These are phyloP conservation scores for Barnettozyma botsteinii DNA, from an alignment of 805 yeast genomes.

Conservation along the genomic window DNA sequence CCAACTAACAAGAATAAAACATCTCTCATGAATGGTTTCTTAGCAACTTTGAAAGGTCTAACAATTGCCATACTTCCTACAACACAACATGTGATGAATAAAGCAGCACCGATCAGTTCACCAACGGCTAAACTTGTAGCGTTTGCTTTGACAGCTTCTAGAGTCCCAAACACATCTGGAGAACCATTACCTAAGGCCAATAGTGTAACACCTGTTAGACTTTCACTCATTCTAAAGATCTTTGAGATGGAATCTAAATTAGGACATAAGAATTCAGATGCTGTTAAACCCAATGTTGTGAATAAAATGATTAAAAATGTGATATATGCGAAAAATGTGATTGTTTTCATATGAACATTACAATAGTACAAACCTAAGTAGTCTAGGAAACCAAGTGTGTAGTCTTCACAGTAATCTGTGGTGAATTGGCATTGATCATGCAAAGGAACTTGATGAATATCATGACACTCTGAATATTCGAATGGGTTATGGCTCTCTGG, in stretches of 20 bases:
- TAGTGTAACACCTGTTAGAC: constrained; percentile 80
- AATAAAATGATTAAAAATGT: constrained; percentile 39
- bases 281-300: constrained; percentile 68
- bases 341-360: constrained; percentile 4
- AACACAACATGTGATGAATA: constrained; percentile 78
- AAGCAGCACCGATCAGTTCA: constrained; percentile 87
- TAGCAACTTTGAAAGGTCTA: constrained; percentile 58
- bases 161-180: constrained; percentile 84
- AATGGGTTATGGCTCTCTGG: not conserved
- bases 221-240: constrained; percentile 61
- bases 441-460: constrained; percentile 11
- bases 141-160: constrained; percentile 68
- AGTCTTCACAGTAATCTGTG: constrained; percentile 18
- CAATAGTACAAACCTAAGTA: constrained; percentile 23
- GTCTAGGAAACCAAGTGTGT: constrained; percentile 23
- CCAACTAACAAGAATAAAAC: constrained; percentile 54
- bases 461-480: constrained; percentile 16
- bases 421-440: constrained; percentile 19
- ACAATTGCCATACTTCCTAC: constrained; percentile 74
- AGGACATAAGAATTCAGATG: constrained; percentile 81
- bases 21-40: constrained; percentile 30
- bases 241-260: constrained; percentile 66
- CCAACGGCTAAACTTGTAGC: constrained; percentile 79
- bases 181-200: constrained; percentile 90
- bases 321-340: constrained; percentile 3